Percentiles rank a stretch among this genome's conserved stretches.
phyloP scores from a whole-genome alignment of 106 monocot genomes.

The Xerophyta viscosa region DNA sequence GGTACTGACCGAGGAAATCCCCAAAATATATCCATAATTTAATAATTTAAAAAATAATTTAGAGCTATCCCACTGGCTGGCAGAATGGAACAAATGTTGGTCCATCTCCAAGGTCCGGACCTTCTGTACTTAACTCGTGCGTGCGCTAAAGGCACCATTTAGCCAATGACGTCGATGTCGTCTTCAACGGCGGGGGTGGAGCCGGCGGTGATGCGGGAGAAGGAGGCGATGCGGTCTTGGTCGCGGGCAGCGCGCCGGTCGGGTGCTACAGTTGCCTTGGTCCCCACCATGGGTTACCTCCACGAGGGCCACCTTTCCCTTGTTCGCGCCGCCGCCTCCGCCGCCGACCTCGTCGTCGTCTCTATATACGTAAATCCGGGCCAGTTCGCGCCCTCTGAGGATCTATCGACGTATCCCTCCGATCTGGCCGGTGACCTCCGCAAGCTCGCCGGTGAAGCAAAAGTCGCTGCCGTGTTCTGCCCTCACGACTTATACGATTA shows the following conservation, averaged over 20 bases:
- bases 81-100: no score
- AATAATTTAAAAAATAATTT: no score
- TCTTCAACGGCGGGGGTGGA: not conserved
- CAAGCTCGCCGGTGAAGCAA: slow-evolving; percentile 45
- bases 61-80: no score
- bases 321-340: slow-evolving; percentile 30
- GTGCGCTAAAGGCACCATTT: no score
- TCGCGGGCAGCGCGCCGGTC: slow-evolving; percentile 32
- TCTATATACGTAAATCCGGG: slow-evolving; percentile 96
- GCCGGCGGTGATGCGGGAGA: slow-evolving; percentile 43
- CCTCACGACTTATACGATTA: slow-evolving; percentile 59
- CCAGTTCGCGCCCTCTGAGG: slow-evolving; percentile 91
- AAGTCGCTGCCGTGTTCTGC: slow-evolving; percentile 68
- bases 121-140: no score
- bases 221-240: slow-evolving; percentile 64
- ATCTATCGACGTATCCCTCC: slow-evolving; percentile 76
- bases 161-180: no score
- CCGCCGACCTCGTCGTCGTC: slow-evolving; percentile 58
- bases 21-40: no score
- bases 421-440: slow-evolving; percentile 57
- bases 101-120: no score
- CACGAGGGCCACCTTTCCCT: slow-evolving; percentile 90
- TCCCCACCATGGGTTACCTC: slow-evolving; percentile 98
- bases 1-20: no score
- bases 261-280: slow-evolving; percentile 51